Evolutionary conservation across 257 asterid genomes (phyloP).

Genomic region (Solanum stenotomum): DNA sequence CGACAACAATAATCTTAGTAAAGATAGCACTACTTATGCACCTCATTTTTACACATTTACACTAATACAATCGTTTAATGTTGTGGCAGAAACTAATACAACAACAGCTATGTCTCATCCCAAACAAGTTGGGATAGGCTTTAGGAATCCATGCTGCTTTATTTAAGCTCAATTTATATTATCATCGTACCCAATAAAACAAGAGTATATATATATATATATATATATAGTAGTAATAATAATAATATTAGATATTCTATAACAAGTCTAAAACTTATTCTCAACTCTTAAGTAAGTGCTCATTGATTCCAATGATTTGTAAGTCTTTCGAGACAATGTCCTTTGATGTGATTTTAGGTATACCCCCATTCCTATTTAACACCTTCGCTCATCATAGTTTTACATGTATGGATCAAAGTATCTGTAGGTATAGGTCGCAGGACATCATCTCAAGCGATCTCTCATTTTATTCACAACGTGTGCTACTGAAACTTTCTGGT

Average conservation of each 20-base stretch:
- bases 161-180: neutral
- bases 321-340: neutral
- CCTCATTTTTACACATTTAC: neutral
- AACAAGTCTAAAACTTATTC: neutral
- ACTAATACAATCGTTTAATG: neutral
- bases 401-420: neutral
- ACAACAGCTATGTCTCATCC: neutral
- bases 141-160: neutral
- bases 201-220: neutral
- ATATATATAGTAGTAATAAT: neutral
- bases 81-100: neutral
- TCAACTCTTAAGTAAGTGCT: neutral
- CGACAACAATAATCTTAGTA: neutral
- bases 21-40: neutral
- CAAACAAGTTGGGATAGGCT: neutral
- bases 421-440: neutral
- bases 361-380: neutral
- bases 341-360: neutral
- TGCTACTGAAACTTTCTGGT: neutral
- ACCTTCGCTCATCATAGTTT: neutral
- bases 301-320: neutral
- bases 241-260: too few species aligned
- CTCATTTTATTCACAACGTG: neutral
- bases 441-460: neutral
- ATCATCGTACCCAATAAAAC: neutral